Conservation (phyloP, 495 filamentous ascomycete genomes). For the Cercophora scortea region DNA sequence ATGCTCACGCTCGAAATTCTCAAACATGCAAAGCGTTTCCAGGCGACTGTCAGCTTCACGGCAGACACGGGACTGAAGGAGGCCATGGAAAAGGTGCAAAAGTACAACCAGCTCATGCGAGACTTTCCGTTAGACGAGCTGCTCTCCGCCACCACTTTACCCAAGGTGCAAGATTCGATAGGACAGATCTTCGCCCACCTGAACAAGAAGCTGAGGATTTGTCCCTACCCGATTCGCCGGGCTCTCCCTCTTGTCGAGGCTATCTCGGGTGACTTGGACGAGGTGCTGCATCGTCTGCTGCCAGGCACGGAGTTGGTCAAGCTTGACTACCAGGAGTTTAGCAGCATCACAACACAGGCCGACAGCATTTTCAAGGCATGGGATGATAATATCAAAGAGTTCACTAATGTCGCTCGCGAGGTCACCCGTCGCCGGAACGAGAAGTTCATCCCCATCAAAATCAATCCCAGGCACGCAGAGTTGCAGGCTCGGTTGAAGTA, state of each 20-base stretch:
- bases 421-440: slow-evolving; percentile 85
- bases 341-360: slow-evolving; percentile 70
- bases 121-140: slow-evolving; percentile 96
- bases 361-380: slow-evolving; percentile 82
- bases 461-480: slow-evolving; percentile 71
- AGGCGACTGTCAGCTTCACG: slow-evolving; percentile 90
- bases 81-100: slow-evolving; percentile 88
- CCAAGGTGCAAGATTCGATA: slow-evolving; percentile 85
- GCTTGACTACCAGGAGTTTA: slow-evolving; percentile 84
- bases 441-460: slow-evolving; percentile 97
- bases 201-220: slow-evolving; percentile 94
- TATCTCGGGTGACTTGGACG: slow-evolving; percentile 90
- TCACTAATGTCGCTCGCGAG: slow-evolving; percentile 93
- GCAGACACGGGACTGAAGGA: slow-evolving; percentile 94
- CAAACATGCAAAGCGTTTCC: slow-evolving; percentile 90
- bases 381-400: slow-evolving; percentile 95
- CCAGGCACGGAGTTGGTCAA: slow-evolving; percentile 84
- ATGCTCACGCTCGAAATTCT: slow-evolving; percentile 87
- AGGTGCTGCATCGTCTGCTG: slow-evolving; percentile 74
- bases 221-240: slow-evolving; percentile 84
- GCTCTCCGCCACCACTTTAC: slow-evolving; percentile 79
- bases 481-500: slow-evolving; percentile 87
- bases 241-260: slow-evolving; percentile 93
- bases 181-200: slow-evolving; percentile 82
- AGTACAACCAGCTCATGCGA: slow-evolving; percentile 96